Base-by-base conservation (phyloP, 2,329 filamentous ascomycete genomes). In the Bipolaris cookei region DNA sequence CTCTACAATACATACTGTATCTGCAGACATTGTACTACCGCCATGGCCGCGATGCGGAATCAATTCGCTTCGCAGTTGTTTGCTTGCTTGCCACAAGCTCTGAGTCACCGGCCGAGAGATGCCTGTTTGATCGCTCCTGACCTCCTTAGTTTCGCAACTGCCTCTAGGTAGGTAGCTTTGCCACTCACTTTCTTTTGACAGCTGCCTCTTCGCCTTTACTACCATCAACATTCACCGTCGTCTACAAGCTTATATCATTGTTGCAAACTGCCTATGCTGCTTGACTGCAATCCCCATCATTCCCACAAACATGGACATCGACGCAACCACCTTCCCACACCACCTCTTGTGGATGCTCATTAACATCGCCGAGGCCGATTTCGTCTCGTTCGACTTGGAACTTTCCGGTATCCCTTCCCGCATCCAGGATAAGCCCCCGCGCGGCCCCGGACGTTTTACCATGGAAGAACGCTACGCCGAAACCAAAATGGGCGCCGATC, bases 351-450 rank as follows among this genome's bases (percentile, higher is more conserved):
- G 79, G 37, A 82, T 90, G 34, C 74, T 90, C 18, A 78, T 82
- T 57, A 79, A 84, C 54, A 82, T 90, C 54, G 81, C 84, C 23
- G 78, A 83, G 53, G 83, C 86, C 32, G 80, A 82, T 58, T 89
- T 89, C 64, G 83, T 90, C 11, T 79, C 86, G 3, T 79, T 90
- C 56, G 88, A 90, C 67, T 78, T 89, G 11, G 88, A 90, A 72
- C 82, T 90, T 43, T 89, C 87, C 13, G 88, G 88, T 2, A 86
- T 90, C 20, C 78, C 81, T 2, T 71, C 63, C 1, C 67, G 66
- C 4, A 80, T 80, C 21, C 75, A 77, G 42, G 65, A 67, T 13
- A 72, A 72, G 35, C 68, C 70, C 11, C 73, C 77, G 28, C 66
- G 69, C 35, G 56, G 56, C 1, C 28, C 51, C 16, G 77, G 78